Evolutionary conservation across 1,284 basidiomycete genomes (phyloP), one percentile per base, ranked within the genome.

Genomic region (Bjerkandera adusta): DNA sequence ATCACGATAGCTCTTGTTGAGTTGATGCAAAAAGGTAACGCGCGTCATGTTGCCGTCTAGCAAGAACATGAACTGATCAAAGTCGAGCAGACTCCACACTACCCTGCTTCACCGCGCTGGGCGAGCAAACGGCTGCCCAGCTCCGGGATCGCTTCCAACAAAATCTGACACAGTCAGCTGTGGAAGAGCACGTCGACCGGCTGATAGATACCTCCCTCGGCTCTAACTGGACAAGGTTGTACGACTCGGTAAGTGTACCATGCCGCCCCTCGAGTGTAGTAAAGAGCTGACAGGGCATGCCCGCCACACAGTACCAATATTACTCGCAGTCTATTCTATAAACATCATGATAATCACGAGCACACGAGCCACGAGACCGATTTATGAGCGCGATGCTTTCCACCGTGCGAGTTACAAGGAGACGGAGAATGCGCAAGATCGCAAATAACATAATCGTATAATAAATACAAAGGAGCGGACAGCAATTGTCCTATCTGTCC

Each of bases 111-210:
- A 77, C 81, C 29, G 79, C 92, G 11, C 86, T 90, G 42, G 95
- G 94, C 32, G 93, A 96, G 49, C 85, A 96, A 62, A 98, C 96
- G 10, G 87, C 92, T 4, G 77, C 73, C 52, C 85, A 86, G 62
- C 76, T 99, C 43, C 81, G 93, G 43, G 96, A 99, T 46, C 83
- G 97, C 5, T 97, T 99, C 73, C 92, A 97, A 57, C 86, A 97
- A 22, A 85, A 85, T 7, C 72, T 98, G 38, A 95, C 93, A 0
- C 89, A 93, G 52, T 76, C 86, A 1, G 79, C 95, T 35, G 86
- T 95, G 36, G 91, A 88, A 49, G 92, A 95, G 41, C 86, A 97
- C 61, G 80, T 97, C 34, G 92, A 97, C 53, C 75, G 85, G 35
- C 72, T 98, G 38, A 89, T 98, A 52, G 85, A 96, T 51, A 86